phyloP scores from a whole-genome alignment of 2,329 filamentous ascomycete species.

The Exutisphaerella laricina region DNA sequence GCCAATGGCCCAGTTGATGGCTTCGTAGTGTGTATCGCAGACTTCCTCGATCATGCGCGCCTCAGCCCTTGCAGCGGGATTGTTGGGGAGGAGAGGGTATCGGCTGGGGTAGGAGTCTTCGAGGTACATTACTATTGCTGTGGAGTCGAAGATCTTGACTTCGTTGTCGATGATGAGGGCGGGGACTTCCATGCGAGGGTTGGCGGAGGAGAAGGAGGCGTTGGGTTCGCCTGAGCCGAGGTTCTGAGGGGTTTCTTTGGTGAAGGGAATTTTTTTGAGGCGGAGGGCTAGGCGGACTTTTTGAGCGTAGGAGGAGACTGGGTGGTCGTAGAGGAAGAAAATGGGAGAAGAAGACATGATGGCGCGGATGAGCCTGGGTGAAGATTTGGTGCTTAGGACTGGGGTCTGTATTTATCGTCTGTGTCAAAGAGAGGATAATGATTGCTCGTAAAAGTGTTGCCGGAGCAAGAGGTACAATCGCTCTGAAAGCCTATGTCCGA shows the following conservation, averaged over 20 bases:
- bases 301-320: conserved; percentile 34
- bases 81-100: conserved; percentile 20
- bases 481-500: too few species aligned
- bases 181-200: conserved; percentile 35
- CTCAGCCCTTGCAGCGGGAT: conserved; percentile 18
- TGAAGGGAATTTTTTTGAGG: conserved; percentile 35
- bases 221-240: conserved; percentile 32
- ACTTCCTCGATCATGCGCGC: conserved; percentile 31
- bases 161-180: conserved; percentile 28
- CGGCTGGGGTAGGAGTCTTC: conserved; percentile 28
- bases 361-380: too few species aligned
- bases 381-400: too few species aligned
- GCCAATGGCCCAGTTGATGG: conserved; percentile 27
- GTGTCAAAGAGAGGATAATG: too few species aligned
- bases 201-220: conserved; percentile 23
- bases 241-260: conserved; percentile 31
- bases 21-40: conserved; percentile 31
- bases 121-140: conserved; percentile 31
- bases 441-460: too few species aligned
- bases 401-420: too few species aligned
- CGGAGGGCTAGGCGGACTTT: conserved; percentile 36
- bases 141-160: conserved; percentile 32
- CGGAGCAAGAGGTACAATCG: too few species aligned
- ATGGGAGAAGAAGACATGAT: too few species aligned
- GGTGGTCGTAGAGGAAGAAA: not conserved